Evolutionary conservation across 2,329 filamentous ascomycete species (phyloP).

Genomic region (Dothistroma septosporum): DNA sequence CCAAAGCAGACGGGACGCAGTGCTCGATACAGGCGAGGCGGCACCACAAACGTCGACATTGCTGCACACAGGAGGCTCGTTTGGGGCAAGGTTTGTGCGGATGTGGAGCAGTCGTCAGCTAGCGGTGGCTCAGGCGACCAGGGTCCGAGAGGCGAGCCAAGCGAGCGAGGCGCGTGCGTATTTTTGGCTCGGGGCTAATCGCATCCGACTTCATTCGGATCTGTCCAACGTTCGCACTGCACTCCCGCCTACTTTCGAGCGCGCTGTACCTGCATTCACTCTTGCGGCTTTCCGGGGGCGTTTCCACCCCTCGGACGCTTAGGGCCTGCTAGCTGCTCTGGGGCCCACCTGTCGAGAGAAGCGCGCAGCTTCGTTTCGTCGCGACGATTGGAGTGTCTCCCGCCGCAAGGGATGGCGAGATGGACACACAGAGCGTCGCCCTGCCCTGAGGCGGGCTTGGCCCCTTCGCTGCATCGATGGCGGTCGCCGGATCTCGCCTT

Average conservation of each 20-base stretch:
- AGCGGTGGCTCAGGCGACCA: slow-evolving; percentile 4
- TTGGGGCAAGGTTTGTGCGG: background rate
- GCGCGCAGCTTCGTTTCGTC: slow-evolving; percentile 3
- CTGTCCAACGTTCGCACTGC: slow-evolving; percentile 8
- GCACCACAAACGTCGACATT: background rate
- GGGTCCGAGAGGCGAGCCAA: background rate
- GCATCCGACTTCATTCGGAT: slow-evolving; percentile 7
- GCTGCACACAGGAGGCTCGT: background rate
- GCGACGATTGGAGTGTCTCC: slow-evolving; percentile 1
- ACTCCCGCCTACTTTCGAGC: slow-evolving; percentile 2
- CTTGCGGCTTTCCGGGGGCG: background rate
- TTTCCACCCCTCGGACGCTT: background rate
- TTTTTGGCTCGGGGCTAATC: slow-evolving; percentile 3
- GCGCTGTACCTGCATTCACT: background rate
- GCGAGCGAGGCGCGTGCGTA: background rate
- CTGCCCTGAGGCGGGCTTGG: background rate
- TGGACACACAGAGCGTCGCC: slow-evolving; percentile 7
- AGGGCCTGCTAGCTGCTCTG: background rate
- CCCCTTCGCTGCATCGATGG: slow-evolving; percentile 4
- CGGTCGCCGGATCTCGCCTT: slow-evolving; percentile 17
- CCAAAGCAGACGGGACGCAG: background rate
- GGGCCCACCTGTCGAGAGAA: slow-evolving; percentile 4
- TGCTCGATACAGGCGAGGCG: background rate
- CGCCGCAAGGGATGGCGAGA: slow-evolving; percentile 17
- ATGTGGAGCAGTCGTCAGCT: slow-evolving; percentile 5